Conservation (phyloP, 805 yeast genomes). For the Torulaspora maleeae region DNA sequence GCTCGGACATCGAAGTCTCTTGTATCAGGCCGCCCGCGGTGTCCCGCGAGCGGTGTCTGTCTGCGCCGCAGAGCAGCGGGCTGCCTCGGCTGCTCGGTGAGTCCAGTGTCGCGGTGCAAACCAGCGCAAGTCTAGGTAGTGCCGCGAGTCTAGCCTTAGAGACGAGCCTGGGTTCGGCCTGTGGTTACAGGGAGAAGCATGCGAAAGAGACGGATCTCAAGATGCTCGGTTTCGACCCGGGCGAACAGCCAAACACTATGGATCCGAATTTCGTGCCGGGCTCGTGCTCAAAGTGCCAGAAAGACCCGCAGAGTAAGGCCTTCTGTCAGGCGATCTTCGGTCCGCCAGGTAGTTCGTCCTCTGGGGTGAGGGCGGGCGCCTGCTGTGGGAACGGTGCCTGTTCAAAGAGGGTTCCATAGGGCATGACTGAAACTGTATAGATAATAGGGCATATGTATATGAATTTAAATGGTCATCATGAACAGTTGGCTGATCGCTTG, state of each 20-base stretch:
- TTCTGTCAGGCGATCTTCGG: conserved; percentile 84
- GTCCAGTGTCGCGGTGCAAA: not conserved
- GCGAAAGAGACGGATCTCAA: not conserved
- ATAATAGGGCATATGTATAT: not conserved
- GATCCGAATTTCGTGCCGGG: conserved; percentile 56
- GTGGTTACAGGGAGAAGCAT: not conserved
- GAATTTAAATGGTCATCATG: conserved; percentile 13
- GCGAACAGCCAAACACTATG: conserved; percentile 18
- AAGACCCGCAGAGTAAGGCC: conserved; percentile 81
- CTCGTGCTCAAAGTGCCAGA: conserved; percentile 74
- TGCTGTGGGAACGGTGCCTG: conserved; percentile 36
- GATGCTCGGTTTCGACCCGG: not conserved
- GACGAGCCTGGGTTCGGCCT: not conserved
- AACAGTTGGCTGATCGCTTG: conserved; percentile 20
- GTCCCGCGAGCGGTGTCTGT: conserved; percentile 74
- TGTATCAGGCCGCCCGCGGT: conserved; percentile 55
- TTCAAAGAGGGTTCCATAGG: conserved; percentile 43
- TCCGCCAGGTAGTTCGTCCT: not conserved
- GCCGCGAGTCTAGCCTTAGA: not conserved
- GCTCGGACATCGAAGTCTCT: conserved; percentile 36
- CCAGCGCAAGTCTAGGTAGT: not conserved
- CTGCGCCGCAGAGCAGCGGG: conserved; percentile 77
- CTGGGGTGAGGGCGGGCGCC: not conserved
- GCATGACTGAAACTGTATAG: conserved; percentile 1
- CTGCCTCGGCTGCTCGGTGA: not conserved